phyloP scores from a whole-genome alignment of 192 early-diverging fungal genomes.

The Rhizophagus clarus region DNA sequence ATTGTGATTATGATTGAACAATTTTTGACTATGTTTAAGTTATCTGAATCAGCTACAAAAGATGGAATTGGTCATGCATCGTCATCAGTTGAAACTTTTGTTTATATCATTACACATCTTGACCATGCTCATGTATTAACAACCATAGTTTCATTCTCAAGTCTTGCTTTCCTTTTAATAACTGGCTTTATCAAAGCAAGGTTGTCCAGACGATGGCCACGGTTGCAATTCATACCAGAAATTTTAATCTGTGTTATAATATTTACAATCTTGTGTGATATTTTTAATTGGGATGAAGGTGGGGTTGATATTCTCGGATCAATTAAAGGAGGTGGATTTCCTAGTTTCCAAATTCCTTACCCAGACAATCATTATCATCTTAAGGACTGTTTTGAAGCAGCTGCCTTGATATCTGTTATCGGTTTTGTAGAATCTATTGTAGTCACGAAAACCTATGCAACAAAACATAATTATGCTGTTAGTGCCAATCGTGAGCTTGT shows the following conservation, averaged over 20 bases:
- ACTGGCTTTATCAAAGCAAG: constrained; percentile 58
- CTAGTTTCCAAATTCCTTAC: constrained; percentile 63
- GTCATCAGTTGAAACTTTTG: constrained; percentile 79
- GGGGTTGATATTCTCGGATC: constrained; percentile 80
- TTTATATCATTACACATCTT: constrained; percentile 68
- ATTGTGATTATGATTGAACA: constrained; percentile 92
- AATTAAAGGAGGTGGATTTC: constrained; percentile 67
- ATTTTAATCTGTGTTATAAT: constrained; percentile 84
- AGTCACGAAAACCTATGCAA: constrained; percentile 90
- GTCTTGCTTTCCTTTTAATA: constrained; percentile 69
- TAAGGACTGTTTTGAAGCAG: constrained; percentile 74
- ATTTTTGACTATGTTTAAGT: constrained; percentile 73
- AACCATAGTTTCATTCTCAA: constrained; percentile 66
- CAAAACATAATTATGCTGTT: constrained; percentile 88
- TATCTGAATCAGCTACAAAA: constrained; percentile 43
- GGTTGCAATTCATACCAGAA: constrained; percentile 86
- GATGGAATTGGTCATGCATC: constrained; percentile 61
- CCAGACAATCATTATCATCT: constrained; percentile 54
- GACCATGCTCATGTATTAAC: constrained; percentile 71
- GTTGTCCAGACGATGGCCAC: constrained; percentile 48
- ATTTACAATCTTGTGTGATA: constrained; percentile 64
- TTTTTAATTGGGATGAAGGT: constrained; percentile 70
- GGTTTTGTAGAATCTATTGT: constrained; percentile 98
- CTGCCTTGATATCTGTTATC: constrained; percentile 91
- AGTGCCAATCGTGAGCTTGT: constrained; percentile 97